Base-by-base conservation (phyloP, 441 rosid species). In the Geranium incanum region DNA sequence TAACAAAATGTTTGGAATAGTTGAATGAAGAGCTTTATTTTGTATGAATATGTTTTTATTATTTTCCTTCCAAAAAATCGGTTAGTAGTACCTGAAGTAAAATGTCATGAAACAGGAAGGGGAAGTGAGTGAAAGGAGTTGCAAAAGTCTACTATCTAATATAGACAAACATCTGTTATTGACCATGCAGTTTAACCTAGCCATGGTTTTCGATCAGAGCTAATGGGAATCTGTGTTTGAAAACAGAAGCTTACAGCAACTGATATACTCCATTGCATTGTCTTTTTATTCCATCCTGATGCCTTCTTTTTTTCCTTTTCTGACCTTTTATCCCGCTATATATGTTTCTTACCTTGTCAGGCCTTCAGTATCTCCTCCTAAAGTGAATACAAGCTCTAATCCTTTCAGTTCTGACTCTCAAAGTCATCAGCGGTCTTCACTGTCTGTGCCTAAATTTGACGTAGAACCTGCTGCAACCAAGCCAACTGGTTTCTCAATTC, bases 321-420 rank as follows among this genome's bases (percentile, higher is more conserved):
- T 38, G n/a, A 43, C 43, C 45, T 33, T 8, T 23, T 57, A 70
- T 1, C 70, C 50, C 71, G 37, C 66, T 60, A 6, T 15, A 5
- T 15, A 55, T 55, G 21, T 66, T 70, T 63, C 68, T 78, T 78
- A 72, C 69, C 69, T 69, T 78, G 74, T 70, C 78, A 87, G 91
- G 88, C 75, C 79, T 71, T 79, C 83, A 4, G 64, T 70, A 66
- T 86, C 88, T 72, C 89, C 91, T 77, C 81, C 84, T 57, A 77
- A 71, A 66, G 38, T 81, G 78, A 81, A 76, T 78, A 70, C 82
- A n/a, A 81, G 83, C 74, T 76, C 83, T 75, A 68, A 59, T 69
- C 48, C 65, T 76, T 73, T 76, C 73, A 72, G 80, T 57, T 68
- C 84, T 76, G 83, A 85, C 79, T 77, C 85, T 68, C 84, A 78